Evolutionary conservation across 176 grass and related monocot species (phyloP).

Genomic region (Raddia guianensis): DNA sequence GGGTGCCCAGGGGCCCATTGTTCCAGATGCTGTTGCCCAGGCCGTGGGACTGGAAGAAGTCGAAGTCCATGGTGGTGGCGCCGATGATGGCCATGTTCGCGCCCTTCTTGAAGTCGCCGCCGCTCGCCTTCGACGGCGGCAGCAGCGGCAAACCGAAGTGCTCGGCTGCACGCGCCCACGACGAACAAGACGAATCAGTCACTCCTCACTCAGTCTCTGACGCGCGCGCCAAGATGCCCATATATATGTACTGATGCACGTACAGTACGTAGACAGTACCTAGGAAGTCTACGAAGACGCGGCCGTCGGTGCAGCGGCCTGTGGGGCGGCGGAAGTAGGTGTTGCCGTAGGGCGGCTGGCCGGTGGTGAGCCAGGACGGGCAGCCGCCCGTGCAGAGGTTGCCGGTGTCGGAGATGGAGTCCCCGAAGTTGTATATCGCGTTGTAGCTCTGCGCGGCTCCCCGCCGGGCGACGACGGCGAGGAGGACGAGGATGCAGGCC

Average conservation of each 20-base stretch:
- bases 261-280: conserved; percentile 34
- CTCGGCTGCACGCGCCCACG: conserved; percentile 47
- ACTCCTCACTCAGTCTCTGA: too few species aligned
- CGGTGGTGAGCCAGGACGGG: conserved; percentile 52
- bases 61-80: conserved; percentile 61
- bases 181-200: not conserved
- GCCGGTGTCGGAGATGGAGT: conserved; percentile 80
- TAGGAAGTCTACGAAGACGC: conserved; percentile 73
- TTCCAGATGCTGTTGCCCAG: conserved; percentile 66
- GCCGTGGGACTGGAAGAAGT: conserved; percentile 70
- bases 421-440: conserved; percentile 79
- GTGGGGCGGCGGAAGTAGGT: conserved; percentile 74
- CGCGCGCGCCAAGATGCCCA: too few species aligned
- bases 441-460: conserved; percentile 52
- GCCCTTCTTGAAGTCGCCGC: conserved; percentile 58
- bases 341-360: conserved; percentile 64
- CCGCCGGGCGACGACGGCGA: not conserved
- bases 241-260: too few species aligned
- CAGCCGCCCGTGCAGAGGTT: conserved; percentile 54
- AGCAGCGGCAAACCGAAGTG: conserved; percentile 69
- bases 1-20: conserved; percentile 60
- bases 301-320: conserved; percentile 70
- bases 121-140: conserved; percentile 61
- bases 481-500: conserved; percentile 19
- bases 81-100: conserved; percentile 93